phyloP scores from a whole-genome alignment of 2,329 filamentous ascomycete genomes.

The Botrytis cinerea region DNA sequence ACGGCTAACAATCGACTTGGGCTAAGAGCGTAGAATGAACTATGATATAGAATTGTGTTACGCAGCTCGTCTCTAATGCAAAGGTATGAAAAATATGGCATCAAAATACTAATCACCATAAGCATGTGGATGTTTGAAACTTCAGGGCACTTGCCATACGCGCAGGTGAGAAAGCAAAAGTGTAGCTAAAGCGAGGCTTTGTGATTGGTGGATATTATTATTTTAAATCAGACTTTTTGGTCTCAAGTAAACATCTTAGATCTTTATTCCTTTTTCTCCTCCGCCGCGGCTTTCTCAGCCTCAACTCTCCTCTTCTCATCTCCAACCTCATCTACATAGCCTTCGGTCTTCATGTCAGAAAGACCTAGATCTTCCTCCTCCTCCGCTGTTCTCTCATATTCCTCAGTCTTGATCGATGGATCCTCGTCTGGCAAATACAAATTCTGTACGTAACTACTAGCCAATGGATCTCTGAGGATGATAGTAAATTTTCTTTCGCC shows the following conservation, averaged over 20 bases:
- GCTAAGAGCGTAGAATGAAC: not conserved
- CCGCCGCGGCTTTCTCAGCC: slow-evolving; percentile 23
- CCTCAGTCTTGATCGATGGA: slow-evolving; percentile 76
- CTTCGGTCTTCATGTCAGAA: slow-evolving; percentile 88
- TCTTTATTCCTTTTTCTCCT: slow-evolving; percentile 1
- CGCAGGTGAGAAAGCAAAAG: not conserved
- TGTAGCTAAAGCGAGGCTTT: not conserved
- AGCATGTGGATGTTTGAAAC: not conserved
- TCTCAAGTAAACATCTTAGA: not conserved
- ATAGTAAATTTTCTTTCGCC: slow-evolving; percentile 81
- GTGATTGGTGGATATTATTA: slow-evolving; percentile 7
- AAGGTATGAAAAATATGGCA: not conserved
- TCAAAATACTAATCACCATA: not conserved
- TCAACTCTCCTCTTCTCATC: slow-evolving; percentile 33
- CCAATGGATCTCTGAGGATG: slow-evolving; percentile 82
- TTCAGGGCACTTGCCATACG: not conserved
- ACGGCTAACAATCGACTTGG: not conserved
- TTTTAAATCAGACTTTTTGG: not conserved
- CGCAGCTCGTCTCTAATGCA: not conserved
- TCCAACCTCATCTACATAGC: slow-evolving; percentile 54
- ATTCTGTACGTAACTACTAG: slow-evolving; percentile 92
- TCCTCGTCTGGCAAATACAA: slow-evolving; percentile 75
- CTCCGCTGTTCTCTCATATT: slow-evolving; percentile 84
- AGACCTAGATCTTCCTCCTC: slow-evolving; percentile 93
- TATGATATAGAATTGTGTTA: not conserved